Conservation (phyloP, 2,329 filamentous ascomycete species). For the Akanthomyces dipterigenus region DNA sequence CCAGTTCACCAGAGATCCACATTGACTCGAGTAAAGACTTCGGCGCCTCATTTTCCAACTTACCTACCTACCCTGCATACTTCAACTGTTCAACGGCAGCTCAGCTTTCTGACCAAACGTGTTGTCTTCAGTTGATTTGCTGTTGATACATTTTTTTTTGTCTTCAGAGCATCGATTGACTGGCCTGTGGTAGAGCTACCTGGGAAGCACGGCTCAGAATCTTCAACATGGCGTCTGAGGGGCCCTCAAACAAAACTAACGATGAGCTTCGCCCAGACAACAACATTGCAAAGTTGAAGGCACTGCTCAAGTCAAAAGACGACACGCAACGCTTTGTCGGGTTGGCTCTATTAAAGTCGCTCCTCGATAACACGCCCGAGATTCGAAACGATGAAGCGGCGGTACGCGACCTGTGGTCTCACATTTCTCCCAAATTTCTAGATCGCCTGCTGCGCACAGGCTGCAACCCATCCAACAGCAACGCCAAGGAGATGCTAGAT, state of each 20-base stretch:
- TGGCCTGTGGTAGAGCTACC: background rate
- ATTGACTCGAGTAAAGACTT: no score
- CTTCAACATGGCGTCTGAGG: background rate
- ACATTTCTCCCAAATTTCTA: slow-evolving; percentile 56
- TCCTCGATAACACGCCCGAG: slow-evolving; percentile 54
- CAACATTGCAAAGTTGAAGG: slow-evolving; percentile 41
- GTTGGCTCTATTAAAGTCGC: slow-evolving; percentile 57
- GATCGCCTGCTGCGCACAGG: slow-evolving; percentile 55
- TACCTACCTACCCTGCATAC: no score
- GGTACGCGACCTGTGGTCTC: slow-evolving; percentile 49
- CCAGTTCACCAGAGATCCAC: no score
- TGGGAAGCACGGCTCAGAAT: background rate
- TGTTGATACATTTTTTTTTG: no score
- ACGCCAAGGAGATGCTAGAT: slow-evolving; percentile 55
- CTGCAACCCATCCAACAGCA: slow-evolving; percentile 31
- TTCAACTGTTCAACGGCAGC: no score
- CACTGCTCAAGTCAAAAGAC: slow-evolving; percentile 51
- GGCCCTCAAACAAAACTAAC: background rate
- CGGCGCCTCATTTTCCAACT: no score
- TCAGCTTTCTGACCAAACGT: background rate
- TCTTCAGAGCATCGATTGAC: no score
- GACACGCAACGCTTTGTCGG: slow-evolving; percentile 65
- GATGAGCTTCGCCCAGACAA: slow-evolving; percentile 4
- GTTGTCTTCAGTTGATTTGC: background rate
- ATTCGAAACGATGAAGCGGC: slow-evolving; percentile 40